Evolutionary conservation across 2,329 filamentous ascomycete genomes (phyloP), one percentile per base, ranked within the genome.

Genomic region (Calycina herbarum): DNA sequence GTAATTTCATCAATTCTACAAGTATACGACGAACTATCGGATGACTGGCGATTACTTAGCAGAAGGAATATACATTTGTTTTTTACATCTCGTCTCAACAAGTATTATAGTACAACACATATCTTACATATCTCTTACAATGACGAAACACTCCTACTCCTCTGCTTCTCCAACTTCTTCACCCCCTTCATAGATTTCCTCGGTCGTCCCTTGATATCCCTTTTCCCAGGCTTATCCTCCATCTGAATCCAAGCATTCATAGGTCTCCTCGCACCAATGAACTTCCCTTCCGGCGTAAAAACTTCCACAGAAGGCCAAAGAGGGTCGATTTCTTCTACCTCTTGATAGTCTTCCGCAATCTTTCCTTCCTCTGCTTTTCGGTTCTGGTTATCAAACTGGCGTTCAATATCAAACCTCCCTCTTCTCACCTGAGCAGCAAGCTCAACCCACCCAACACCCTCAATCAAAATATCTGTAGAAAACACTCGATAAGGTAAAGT

Each of bases 361-460:
- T 63, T 40, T 27, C 62, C 61, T 8, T 54, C 38, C 27, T 27
- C 27, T 29, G 27, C 27, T 29, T 29, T 27, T 29, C 31, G 27
- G 54, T 6, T 33, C 27, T 7, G 54, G 2, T 29, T 31, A 20
- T 54, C 17, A 8, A 7, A 27, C 48, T 54, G n/a, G 17, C 29
- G 29, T 20, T 20, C 20, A 67, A 62, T 67, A 73, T 70, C 72
- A 63, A 38, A 65, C 83, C 33, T 80, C 73, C 78, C 84, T 17
- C 82, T 85, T 61, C 94, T 86, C 10, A 96, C 86, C 78, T 99
- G 94, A 2, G 89, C 89, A 0, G 88, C 89, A 51, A 99, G 78
- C 78, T 99, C 95, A 2, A 99, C 85, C 91, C 96, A 99, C 7
- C 95, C 95, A 31, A 93, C 89, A 1, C 95, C 93, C 76, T 98